Percentiles rank a stretch among this genome's conserved stretches.
Evolutionary conservation across 495 filamentous ascomycete species (phyloP).

Genomic region (Jackrogersella minutella): DNA sequence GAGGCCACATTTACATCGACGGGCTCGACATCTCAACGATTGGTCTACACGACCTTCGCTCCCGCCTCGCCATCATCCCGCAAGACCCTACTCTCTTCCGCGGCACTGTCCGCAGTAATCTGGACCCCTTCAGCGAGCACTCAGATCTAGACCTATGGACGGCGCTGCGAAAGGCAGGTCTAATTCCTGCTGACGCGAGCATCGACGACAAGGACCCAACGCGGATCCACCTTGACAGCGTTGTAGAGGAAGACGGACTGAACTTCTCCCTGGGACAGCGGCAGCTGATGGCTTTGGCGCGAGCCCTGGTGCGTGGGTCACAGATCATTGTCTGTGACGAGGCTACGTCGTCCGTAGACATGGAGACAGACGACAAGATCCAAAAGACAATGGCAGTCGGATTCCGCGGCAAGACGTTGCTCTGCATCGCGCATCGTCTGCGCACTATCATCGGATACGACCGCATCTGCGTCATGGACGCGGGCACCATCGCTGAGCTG

Average conservation of each 20-base stretch:
- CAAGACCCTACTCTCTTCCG: constrained; percentile 96
- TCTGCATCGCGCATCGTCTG: constrained; percentile 95
- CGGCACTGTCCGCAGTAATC: constrained; percentile 87
- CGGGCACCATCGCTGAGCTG: constrained; percentile 84
- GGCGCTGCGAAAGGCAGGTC: constrained; percentile 81
- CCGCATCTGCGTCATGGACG: constrained; percentile 94
- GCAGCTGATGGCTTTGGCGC: constrained; percentile 92
- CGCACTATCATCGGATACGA: constrained; percentile 95
- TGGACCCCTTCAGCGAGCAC: constrained; percentile 92
- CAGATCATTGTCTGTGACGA: constrained; percentile 98
- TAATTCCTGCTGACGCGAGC: constrained; percentile 65
- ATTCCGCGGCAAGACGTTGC: constrained; percentile 86
- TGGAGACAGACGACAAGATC: constrained; percentile 96
- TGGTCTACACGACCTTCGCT: constrained; percentile 86
- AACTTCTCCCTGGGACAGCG: constrained; percentile 98
- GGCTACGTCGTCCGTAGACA: constrained; percentile 90
- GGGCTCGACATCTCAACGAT: constrained; percentile 86
- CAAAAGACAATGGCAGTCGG: constrained; percentile 87
- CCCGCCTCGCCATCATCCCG: constrained; percentile 91
- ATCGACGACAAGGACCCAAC: constrained; percentile 46
- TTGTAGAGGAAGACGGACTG: constrained; percentile 91
- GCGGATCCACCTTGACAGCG: constrained; percentile 81
- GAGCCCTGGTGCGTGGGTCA: constrained; percentile 83
- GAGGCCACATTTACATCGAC: constrained; percentile 88
- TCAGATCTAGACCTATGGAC: constrained; percentile 87